phyloP scores from a whole-genome alignment of 352 stramenopile genomes.

The Phytopythium vexans region DNA sequence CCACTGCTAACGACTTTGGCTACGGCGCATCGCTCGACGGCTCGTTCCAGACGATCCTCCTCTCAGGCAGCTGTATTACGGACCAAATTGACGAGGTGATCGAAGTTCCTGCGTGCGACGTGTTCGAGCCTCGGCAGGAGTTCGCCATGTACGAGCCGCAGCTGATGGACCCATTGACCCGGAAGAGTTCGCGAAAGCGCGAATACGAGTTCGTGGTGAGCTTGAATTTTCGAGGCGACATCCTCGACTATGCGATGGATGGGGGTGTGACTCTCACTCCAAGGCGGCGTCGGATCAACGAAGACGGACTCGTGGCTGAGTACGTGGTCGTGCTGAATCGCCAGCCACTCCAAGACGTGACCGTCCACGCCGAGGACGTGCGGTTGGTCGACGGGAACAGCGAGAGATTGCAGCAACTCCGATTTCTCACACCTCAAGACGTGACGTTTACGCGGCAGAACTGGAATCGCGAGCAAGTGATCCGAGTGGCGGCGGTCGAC shows the following conservation, averaged over 20 bases:
- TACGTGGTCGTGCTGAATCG: slow-evolving; percentile 73
- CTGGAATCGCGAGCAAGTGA: slow-evolving; percentile 70
- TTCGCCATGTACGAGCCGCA: slow-evolving; percentile 47
- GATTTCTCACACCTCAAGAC: slow-evolving; percentile 21
- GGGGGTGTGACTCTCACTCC: slow-evolving; percentile 56
- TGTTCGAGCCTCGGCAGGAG: slow-evolving; percentile 34
- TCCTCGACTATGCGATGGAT: slow-evolving; percentile 72
- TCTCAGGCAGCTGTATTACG: slow-evolving; percentile 42
- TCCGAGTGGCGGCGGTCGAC: slow-evolving; percentile 51
- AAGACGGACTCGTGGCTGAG: slow-evolving; percentile 45
- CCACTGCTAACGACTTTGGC: slow-evolving; percentile 52
- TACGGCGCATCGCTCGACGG: slow-evolving; percentile 51
- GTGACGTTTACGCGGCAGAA: slow-evolving; percentile 48
- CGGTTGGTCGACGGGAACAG: slow-evolving; percentile 21
- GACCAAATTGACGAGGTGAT: slow-evolving; percentile 39
- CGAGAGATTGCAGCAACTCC: slow-evolving; percentile 37
- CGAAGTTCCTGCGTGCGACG: slow-evolving; percentile 36
- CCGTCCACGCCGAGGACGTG: slow-evolving; percentile 37
- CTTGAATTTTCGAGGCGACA: slow-evolving; percentile 46
- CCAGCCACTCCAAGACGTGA: slow-evolving; percentile 47
- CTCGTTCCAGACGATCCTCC: slow-evolving; percentile 45
- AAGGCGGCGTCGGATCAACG: slow-evolving; percentile 38
- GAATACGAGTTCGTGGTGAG: slow-evolving; percentile 58
- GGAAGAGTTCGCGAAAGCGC: slow-evolving; percentile 12
- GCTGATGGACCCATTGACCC: slow-evolving; percentile 38